Evolutionary conservation across 345 rosid species (phyloP).

Genomic region (Populus alba): DNA sequence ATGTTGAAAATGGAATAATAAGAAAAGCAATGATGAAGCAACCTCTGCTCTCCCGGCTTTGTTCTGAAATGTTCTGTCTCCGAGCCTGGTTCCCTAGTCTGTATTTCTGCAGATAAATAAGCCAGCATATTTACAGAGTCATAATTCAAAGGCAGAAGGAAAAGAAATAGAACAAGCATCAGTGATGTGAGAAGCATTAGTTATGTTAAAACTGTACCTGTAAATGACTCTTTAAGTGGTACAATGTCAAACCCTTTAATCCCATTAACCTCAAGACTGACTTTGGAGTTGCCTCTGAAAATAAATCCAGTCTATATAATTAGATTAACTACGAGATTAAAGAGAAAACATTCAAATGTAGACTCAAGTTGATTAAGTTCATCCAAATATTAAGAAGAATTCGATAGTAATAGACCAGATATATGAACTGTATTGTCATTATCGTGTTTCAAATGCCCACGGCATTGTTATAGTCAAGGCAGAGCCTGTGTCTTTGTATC

Average conservation of each 20-base stretch:
- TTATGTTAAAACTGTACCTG: constrained; percentile 49
- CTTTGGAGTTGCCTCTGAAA: constrained; percentile 87
- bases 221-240: constrained; percentile 90
- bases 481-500: neutral
- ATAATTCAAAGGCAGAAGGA: neutral
- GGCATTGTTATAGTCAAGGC: neutral
- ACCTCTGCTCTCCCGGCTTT: constrained; percentile 49
- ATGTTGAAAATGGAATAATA: neutral
- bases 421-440: neutral
- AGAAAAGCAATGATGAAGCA: neutral
- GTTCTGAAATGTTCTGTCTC: constrained; percentile 42
- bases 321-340: neutral
- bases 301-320: neutral
- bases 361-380: neutral
- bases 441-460: neutral
- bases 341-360: neutral
- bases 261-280: constrained; percentile 86
- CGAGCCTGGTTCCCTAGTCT: constrained; percentile 70
- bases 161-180: neutral
- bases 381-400: neutral
- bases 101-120: constrained; percentile 58
- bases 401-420: neutral
- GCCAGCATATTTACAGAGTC: neutral
- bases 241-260: constrained; percentile 81
- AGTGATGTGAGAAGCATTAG: neutral